Evolutionary conservation across 306 rosid species (phyloP), one percentile per base, ranked within the genome.

Genomic region (Castanopsis chinensis): DNA sequence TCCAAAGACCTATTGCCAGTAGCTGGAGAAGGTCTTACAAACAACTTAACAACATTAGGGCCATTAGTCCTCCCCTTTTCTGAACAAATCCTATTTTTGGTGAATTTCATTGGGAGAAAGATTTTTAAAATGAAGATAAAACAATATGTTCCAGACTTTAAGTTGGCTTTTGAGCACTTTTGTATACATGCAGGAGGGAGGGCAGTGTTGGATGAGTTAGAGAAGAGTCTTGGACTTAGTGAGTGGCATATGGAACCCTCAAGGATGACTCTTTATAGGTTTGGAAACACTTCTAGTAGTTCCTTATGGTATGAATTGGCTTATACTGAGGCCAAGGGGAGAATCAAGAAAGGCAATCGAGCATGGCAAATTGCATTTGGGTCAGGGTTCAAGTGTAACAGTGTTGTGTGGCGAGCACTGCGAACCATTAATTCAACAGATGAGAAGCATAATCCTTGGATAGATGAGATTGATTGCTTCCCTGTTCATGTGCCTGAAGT

Each of bases 341-440:
- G 72, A 45, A 35, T 67, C 72, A 67, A 67, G 72, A 67, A 67
- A 67, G 72, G 72, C 15, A 52, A 67, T 67, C 28, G 52, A 5
- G 72, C 52, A 67, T 67, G 72, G 72, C 72, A 67, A 5, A 67
- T 67, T 67, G 52, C 25, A 67, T 33, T 67, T 10, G 72, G 72
- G 23, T 67, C 52, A 67, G 72, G 72, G 35, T 67, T 67, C 51
- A 67, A 67, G 72, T 67, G 72, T n/a, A 67, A 67, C 0, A 67
- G 72, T 35, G 72, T 13, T 67, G 72, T 67, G 52, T 67, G 72
- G 72, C 17, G 18, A 6, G 72, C 72, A 19, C n/a, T 67, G 72
- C 25, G 51, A n/a, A 67, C 52, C 3, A 19, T 67, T 67, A 49
- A 67, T 18, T 45, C 51, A 18, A 25, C 52, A 35, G 35, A 33